A percentile compares a stretch with the other conserved stretches of the same genome.
These are phyloP conservation scores for Mycena maculata DNA, from an alignment of 768 basidiomycete species.

Conservation along the genomic window DNA sequence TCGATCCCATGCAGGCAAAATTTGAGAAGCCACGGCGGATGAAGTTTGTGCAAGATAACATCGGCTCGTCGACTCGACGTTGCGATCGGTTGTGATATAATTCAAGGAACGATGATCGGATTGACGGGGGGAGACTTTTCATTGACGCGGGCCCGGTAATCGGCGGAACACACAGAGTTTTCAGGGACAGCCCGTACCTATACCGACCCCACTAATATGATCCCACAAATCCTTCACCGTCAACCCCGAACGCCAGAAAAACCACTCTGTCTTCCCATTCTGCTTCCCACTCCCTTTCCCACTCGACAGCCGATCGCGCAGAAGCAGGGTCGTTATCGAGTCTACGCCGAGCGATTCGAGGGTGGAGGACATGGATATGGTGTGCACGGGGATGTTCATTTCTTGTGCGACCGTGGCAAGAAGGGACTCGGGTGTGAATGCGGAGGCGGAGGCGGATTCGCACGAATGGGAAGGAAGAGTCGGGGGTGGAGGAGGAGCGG, in stretches of 20 bases:
- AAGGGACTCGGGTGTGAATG: not conserved
- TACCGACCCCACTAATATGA: not conserved
- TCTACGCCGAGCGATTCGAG: not conserved
- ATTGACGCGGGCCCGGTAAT: no score
- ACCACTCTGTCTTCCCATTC: not conserved
- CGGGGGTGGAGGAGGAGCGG: not conserved
- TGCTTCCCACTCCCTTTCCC: not conserved
- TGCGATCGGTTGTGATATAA: no score
- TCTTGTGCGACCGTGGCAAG: not conserved
- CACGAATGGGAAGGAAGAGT: not conserved
- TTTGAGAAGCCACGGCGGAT: no score
- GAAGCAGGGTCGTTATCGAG: not conserved
- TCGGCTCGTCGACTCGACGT: no score
- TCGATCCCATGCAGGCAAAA: no score
- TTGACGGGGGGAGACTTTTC: no score
- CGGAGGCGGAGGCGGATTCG: not conserved
- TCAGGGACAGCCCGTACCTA: no score
- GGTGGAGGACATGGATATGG: not conserved
- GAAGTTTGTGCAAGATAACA: no score
- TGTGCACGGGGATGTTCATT: not conserved
- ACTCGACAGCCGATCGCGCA: not conserved
- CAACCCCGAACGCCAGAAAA: not conserved
- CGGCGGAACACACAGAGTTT: no score
- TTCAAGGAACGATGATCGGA: no score
- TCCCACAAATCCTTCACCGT: not conserved